Percentiles rank a stretch among this genome's conserved stretches.
Conservation (phyloP, 208 protist species). For the Wallacemonas sp. region DNA sequence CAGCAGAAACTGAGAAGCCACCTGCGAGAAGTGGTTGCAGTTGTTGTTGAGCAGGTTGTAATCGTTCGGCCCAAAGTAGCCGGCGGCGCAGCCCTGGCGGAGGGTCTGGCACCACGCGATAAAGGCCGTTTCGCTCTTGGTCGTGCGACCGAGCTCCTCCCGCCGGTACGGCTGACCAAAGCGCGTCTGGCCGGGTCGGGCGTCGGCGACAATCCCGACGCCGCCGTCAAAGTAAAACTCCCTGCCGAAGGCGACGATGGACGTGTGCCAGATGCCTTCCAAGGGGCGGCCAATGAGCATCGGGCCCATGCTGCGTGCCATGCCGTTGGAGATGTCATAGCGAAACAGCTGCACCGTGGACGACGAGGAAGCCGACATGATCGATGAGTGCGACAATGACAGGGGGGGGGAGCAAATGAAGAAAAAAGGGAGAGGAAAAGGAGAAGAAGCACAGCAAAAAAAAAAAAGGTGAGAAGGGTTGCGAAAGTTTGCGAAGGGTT, state of each 20-base stretch:
- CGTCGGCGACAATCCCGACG: conserved; percentile 59
- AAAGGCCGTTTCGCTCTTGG: conserved; percentile 63
- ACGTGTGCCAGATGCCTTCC: conserved; percentile 95
- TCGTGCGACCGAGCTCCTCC: conserved; percentile 64
- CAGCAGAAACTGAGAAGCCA: conserved; percentile 73
- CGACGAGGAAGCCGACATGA: background rate
- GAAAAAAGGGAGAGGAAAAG: background rate
- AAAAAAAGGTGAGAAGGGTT: background rate
- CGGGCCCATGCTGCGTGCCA: conserved; percentile 74
- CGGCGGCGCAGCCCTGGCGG: conserved; percentile 20
- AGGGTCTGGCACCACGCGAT: conserved; percentile 34
- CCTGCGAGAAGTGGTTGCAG: conserved; percentile 95
- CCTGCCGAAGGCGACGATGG: conserved; percentile 88
- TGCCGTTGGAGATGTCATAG: conserved; percentile 94
- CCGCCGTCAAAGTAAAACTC: conserved; percentile 95
- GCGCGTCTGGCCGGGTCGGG: conserved; percentile 61
- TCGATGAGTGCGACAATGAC: background rate
- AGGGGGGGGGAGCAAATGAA: background rate
- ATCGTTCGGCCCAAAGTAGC: conserved; percentile 68
- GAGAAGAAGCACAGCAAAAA: conserved; percentile 8
- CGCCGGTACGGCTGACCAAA: conserved; percentile 73
- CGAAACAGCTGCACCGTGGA: conserved; percentile 83
- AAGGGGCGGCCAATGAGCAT: conserved; percentile 84
- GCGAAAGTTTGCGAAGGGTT: background rate
- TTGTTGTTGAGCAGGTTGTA: conserved; percentile 92